Evolutionary conservation across 148 eudicot genomes (phyloP).

Genomic region (Rhododendron henanense): DNA sequence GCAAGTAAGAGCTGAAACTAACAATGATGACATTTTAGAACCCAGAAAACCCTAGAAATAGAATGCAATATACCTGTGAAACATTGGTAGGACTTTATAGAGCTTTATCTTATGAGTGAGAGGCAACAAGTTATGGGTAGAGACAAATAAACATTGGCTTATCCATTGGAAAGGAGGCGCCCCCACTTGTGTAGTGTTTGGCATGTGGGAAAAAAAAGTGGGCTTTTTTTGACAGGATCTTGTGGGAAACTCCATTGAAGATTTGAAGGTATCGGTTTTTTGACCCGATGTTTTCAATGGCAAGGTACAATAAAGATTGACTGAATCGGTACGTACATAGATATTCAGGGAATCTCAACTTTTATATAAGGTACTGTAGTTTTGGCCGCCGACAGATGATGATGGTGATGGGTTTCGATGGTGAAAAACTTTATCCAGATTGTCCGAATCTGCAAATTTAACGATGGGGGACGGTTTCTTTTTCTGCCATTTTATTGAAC

Average conservation of each 20-base stretch:
- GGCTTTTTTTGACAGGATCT: not conserved
- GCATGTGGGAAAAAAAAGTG: not conserved
- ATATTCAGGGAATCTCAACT: too few relatives aligned
- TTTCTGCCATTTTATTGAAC: not conserved
- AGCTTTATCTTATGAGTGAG: not conserved
- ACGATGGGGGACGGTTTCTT: not conserved
- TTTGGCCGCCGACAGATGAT: too few relatives aligned
- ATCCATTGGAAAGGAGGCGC: not conserved
- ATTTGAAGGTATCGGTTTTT: not conserved
- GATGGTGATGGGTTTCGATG: too few relatives aligned
- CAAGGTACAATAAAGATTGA: not conserved
- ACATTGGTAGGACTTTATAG: not conserved
- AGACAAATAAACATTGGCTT: conserved; percentile 1
- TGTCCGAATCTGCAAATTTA: not conserved
- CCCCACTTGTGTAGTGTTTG: not conserved
- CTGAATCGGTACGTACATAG: too few relatives aligned
- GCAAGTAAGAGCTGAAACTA: conserved; percentile 22
- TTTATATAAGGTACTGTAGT: too few relatives aligned
- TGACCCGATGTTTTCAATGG: not conserved
- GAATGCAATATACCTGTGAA: not conserved
- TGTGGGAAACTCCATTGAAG: not conserved
- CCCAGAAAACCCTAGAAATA: not conserved
- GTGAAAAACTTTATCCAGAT: not conserved
- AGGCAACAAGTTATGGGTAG: not conserved
- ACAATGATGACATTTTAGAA: conserved; percentile 13